Percentiles rank a stretch among this genome's conserved stretches.
phyloP scores from a whole-genome alignment of 2,329 filamentous ascomycete genomes.

The Phoma sp. region DNA sequence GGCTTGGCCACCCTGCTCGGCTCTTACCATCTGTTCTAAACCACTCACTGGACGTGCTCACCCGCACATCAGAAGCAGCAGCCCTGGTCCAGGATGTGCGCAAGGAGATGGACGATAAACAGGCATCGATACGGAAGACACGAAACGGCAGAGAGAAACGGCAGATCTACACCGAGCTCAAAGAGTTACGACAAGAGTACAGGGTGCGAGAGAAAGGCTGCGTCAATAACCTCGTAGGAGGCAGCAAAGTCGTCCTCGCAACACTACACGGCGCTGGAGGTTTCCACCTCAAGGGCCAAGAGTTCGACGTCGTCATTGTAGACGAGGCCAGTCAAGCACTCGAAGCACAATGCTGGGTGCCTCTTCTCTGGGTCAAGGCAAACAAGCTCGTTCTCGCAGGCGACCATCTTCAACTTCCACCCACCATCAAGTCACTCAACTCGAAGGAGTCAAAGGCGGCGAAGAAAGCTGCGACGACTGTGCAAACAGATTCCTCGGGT shows the following conservation, averaged over 20 bases:
- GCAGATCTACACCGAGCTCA: conserved; percentile 84
- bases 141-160: conserved; percentile 79
- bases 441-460: conserved; percentile 47
- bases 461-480: conserved; percentile 41
- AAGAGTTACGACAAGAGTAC: conserved; percentile 86
- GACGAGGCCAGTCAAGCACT: conserved; percentile 96
- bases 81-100: conserved; percentile 89
- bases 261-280: conserved; percentile 93
- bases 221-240: conserved; percentile 74
- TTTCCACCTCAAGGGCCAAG: conserved; percentile 77
- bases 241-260: conserved; percentile 87
- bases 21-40: conserved; percentile 86
- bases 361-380: conserved; percentile 73
- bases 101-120: conserved; percentile 90
- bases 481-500: conserved; percentile 45
- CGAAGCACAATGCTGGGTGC: conserved; percentile 97
- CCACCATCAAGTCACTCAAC: conserved; percentile 84
- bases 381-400: conserved; percentile 89
- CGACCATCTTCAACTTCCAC: conserved; percentile 92
- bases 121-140: conserved; percentile 87
- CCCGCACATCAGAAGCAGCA: conserved; percentile 87
- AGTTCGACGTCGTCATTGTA: conserved; percentile 93
- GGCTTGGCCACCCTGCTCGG: conserved; percentile 90
- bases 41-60: conserved; percentile 90
- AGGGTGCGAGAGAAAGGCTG: conserved; percentile 84